Evolutionary conservation across 2,329 filamentous ascomycete species (phyloP).

Genomic region (Cadophora malorum): DNA sequence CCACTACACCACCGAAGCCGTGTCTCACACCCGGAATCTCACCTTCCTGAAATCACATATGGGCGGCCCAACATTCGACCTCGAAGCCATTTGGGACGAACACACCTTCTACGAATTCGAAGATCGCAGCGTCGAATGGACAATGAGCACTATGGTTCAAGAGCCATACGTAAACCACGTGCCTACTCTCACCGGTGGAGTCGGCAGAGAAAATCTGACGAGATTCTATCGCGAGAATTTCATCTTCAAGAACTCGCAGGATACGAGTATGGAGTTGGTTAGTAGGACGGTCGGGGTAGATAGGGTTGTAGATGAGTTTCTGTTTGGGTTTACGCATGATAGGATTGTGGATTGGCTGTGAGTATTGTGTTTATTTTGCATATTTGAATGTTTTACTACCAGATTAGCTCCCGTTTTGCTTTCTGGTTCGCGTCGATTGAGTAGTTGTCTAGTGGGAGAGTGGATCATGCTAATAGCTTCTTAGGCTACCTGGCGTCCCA

Average conservation of each 20-base stretch:
- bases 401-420: background rate
- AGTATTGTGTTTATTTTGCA: conserved; percentile 38
- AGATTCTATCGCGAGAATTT: background rate
- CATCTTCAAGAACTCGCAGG: conserved; percentile 72
- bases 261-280: conserved; percentile 70
- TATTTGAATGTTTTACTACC: background rate
- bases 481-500: conserved; percentile 21
- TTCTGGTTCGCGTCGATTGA: background rate
- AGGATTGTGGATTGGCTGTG: conserved; percentile 71
- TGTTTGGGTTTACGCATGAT: conserved; percentile 35
- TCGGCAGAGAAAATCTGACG: background rate
- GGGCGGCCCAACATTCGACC: conserved; percentile 72
- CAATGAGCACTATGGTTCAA: conserved; percentile 81
- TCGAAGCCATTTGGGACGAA: conserved; percentile 81
- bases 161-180: conserved; percentile 83
- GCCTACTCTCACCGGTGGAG: conserved; percentile 64
- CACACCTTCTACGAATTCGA: conserved; percentile 76
- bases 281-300: conserved; percentile 73
- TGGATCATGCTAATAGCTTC: background rate
- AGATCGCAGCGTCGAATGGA: conserved; percentile 70
- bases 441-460: background rate
- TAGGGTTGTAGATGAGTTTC: conserved; percentile 49
- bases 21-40: conserved; percentile 67
- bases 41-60: conserved; percentile 69
- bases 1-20: conserved; percentile 53